Conservation (phyloP, 345 rosid species). For the Citrus medica region DNA sequence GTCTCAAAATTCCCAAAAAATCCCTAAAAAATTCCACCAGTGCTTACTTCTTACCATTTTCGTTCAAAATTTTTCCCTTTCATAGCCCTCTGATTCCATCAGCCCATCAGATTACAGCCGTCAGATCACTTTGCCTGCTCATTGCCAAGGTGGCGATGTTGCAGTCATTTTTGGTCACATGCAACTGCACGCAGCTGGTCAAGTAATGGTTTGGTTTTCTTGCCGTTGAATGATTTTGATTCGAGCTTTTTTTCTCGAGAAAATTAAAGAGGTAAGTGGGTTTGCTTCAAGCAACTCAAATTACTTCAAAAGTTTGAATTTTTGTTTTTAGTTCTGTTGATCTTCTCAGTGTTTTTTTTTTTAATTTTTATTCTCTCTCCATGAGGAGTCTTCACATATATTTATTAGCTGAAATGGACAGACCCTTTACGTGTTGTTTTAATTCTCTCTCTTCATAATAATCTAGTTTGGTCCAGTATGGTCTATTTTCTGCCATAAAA, state of each 20-base stretch:
- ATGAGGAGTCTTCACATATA: neutral
- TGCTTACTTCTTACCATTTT: neutral
- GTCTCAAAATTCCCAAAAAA: neutral
- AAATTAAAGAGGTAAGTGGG: neutral
- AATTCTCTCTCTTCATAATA: slow-evolving; percentile 9
- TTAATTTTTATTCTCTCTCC: neutral
- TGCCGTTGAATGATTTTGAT: neutral
- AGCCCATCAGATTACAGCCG: neutral
- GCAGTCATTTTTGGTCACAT: neutral
- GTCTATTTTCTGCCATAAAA: slow-evolving; percentile 12
- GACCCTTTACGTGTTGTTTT: slow-evolving; percentile 14
- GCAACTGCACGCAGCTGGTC: neutral
- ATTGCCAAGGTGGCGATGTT: neutral
- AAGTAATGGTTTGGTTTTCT: neutral
- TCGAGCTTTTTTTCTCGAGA: slow-evolving; percentile 1
- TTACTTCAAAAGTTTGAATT: slow-evolving; percentile 10
- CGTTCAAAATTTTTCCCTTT: neutral
- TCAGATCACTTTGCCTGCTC: neutral
- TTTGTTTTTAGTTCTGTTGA: neutral
- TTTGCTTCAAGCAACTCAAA: slow-evolving; percentile 10
- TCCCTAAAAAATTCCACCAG: neutral
- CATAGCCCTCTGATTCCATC: neutral
- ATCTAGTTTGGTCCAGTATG: slow-evolving; percentile 1
- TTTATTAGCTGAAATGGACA: slow-evolving; percentile 21
- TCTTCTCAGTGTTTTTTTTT: neutral